Evolutionary conservation across 1,284 basidiomycete species (phyloP).

Genomic region (Tremellales sp.): DNA sequence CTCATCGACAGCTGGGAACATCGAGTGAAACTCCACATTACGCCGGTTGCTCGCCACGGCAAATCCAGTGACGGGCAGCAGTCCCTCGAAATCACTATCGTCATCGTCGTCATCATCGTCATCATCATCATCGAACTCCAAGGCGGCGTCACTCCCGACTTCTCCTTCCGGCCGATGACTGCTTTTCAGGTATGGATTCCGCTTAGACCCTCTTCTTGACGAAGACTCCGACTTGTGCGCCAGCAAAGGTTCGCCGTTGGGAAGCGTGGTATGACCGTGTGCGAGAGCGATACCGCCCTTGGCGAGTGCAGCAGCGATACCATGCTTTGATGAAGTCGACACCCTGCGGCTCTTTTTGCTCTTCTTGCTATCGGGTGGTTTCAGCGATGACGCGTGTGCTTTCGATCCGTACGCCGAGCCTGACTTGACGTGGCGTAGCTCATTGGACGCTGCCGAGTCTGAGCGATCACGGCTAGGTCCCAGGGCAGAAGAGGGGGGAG

Average conservation of each 20-base stretch:
- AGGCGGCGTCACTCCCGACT: slow-evolving; percentile 11
- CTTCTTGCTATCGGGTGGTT: slow-evolving; percentile 12
- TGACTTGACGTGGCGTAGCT: neutral
- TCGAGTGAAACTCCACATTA: slow-evolving; percentile 91
- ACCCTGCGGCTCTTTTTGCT: slow-evolving; percentile 17
- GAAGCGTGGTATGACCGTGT: neutral
- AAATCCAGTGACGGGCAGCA: slow-evolving; percentile 82
- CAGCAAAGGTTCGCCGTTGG: slow-evolving; percentile 1
- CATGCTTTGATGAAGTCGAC: slow-evolving; percentile 20
- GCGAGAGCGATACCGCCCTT: slow-evolving; percentile 32
- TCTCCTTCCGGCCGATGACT: slow-evolving; percentile 6
- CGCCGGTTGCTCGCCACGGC: slow-evolving; percentile 93
- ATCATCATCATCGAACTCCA: slow-evolving; percentile 64
- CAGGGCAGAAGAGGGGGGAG: neutral
- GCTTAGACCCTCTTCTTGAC: slow-evolving; percentile 4
- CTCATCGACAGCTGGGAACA: slow-evolving; percentile 84
- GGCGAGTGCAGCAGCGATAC: slow-evolving; percentile 36
- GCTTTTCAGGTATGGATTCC: slow-evolving; percentile 23
- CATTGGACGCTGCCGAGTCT: slow-evolving; percentile 4
- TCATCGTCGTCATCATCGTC: slow-evolving; percentile 53
- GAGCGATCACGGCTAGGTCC: slow-evolving; percentile 1
- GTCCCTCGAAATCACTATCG: slow-evolving; percentile 41
- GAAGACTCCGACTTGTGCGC: slow-evolving; percentile 4
- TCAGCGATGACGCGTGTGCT: slow-evolving; percentile 8
- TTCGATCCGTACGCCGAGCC: neutral